Conservation (phyloP, 768 basidiomycete genomes). For the Rhodosporidiobolus sp. region DNA sequence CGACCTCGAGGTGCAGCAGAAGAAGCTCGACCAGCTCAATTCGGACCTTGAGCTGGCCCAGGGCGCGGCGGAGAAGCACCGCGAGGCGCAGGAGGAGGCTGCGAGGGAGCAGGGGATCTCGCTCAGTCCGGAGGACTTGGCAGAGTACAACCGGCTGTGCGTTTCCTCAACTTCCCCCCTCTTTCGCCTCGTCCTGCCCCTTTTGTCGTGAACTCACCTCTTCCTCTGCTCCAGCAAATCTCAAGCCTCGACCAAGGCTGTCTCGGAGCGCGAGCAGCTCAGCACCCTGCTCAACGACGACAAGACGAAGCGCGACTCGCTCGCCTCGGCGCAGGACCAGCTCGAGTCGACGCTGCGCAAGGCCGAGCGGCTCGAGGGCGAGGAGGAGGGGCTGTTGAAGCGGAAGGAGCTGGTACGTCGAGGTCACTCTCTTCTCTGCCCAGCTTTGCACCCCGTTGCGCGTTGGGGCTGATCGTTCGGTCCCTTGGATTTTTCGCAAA, state of each 20-base stretch:
- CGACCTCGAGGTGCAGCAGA: conserved; percentile 51
- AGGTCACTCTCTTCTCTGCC: too few species aligned
- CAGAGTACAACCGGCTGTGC: conserved; percentile 79
- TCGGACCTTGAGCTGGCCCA: conserved; percentile 66
- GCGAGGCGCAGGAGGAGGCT: conserved; percentile 71
- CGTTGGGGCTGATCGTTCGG: too few species aligned
- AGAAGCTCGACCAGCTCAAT: conserved; percentile 53
- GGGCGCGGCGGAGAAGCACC: conserved; percentile 69
- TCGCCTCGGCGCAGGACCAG: conserved; percentile 66
- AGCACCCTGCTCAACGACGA: conserved; percentile 77
- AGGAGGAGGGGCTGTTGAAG: conserved; percentile 45
- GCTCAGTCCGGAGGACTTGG: conserved; percentile 75
- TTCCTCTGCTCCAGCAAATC: conserved; percentile 64
- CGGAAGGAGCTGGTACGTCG: conserved; percentile 61
- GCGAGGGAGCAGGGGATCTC: conserved; percentile 68
- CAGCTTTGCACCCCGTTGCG: too few species aligned
- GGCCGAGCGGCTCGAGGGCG: conserved; percentile 52
- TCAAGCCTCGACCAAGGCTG: conserved; percentile 70
- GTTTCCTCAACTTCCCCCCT: conserved; percentile 45
- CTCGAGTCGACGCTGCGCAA: conserved; percentile 64
- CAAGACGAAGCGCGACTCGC: conserved; percentile 65
- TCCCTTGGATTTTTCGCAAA: too few species aligned
- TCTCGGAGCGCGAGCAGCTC: conserved; percentile 80
- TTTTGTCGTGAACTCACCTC: not conserved
- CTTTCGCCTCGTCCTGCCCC: not conserved